A percentile compares a stretch with the other conserved stretches of the same genome.
These are phyloP conservation scores for Lachnellula hyalina DNA, from an alignment of 2,329 filamentous ascomycete species.

Conservation along the genomic window DNA sequence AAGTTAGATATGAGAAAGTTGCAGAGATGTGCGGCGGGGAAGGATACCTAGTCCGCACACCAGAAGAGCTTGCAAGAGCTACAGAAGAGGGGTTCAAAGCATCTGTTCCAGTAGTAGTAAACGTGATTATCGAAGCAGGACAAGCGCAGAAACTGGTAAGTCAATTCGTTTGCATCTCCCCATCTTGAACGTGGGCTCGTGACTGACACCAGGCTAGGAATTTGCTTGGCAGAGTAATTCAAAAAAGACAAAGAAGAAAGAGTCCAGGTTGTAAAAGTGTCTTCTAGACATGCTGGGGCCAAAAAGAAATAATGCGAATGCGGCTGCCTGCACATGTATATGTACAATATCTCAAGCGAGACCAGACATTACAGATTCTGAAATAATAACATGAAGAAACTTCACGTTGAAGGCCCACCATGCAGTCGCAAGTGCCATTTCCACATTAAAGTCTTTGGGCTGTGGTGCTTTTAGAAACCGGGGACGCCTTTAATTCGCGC, in stretches of 20 bases:
- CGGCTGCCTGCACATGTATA: not conserved
- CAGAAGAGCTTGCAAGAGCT: conserved; percentile 46
- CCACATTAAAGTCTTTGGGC: not conserved
- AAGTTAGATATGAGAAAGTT: conserved; percentile 50
- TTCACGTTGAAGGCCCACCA: not conserved
- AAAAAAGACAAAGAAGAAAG: conserved; percentile 26
- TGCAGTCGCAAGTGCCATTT: not conserved
- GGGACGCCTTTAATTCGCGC: not conserved
- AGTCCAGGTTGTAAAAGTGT: conserved; percentile 10
- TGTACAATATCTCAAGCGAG: not conserved
- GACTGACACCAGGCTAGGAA: conserved; percentile 17
- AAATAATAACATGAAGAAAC: not conserved
- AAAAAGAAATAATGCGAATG: not conserved
- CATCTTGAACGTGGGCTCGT: not conserved
- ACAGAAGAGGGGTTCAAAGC: conserved; percentile 45
- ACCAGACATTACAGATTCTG: not conserved
- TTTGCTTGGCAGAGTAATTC: conserved; percentile 30
- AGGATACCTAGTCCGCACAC: conserved; percentile 45
- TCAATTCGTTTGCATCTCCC: conserved; percentile 2
- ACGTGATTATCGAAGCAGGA: conserved; percentile 50
- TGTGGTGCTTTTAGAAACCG: not conserved
- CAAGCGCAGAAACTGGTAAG: conserved; percentile 36
- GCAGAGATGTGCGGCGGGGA: conserved; percentile 50
- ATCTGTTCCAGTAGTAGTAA: conserved; percentile 45
- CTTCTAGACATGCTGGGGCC: not conserved